Base-by-base conservation (phyloP, 768 basidiomycete species). In the Mycena filopes region DNA sequence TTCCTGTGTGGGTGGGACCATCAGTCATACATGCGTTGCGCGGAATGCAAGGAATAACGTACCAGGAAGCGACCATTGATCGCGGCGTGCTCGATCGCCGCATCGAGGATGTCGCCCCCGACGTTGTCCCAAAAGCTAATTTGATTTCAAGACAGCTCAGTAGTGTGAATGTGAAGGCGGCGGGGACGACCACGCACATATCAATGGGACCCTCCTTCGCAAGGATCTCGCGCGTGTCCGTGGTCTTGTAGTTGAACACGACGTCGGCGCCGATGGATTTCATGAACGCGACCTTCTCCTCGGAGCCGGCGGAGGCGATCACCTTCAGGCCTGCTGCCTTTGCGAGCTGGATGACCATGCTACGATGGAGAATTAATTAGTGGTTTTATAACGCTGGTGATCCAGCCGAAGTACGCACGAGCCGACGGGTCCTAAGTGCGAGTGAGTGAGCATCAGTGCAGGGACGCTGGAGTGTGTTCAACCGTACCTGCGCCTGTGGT, bases 161-260 rank as follows among this genome's bases (percentile, higher is more conserved):
- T 11, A 26, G 40, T 16, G 26, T n/a, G 55, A 20, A 20, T 23
- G 28, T 50, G 18, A 43, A 33, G 29, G 25, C 18, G 48, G 6
- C 21, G 11, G 42, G 18, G 36, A 55, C 18, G 15, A 48, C 15
- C 13, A 69, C 79, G 23, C 62, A 82, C 81, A 83, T 74, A 55
- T 84, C 78, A 31, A 84, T 76, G 8, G 81, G 81, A 0, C 89
- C 89, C 68, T 91, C 83, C 63, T 82, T 82, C 67, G 73, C 70
- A 33, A 94, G 76, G 3, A 89, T 77, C 18, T 88, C 84, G 1
- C 70, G 70, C 0, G 85, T 87, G 46, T 78, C 77, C 0, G 79
- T 79, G 0, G 83, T 91, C 81, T 93, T 90, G 78, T 90, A 92
- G 74, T 92, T 91, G 78, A 91, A 91, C 0, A 82, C 86, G 12